Evolutionary conservation across 2,329 filamentous ascomycete species (phyloP), one percentile per base, ranked within the genome.

Genomic region (Stagonosporopsis cucurbitacearum): DNA sequence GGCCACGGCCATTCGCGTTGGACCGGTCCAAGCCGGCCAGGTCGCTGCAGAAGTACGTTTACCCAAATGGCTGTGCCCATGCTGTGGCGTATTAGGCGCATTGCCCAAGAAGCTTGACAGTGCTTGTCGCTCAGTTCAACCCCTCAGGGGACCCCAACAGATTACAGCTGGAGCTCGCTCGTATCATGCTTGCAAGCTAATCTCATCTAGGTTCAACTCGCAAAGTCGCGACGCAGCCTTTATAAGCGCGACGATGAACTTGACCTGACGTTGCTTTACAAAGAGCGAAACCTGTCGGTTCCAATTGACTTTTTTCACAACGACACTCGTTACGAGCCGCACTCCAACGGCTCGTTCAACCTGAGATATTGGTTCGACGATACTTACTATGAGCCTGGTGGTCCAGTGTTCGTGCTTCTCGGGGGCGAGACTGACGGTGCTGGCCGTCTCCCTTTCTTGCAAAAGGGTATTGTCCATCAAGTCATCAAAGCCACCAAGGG

Each of bases 301-400:
- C 84, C 84, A 0, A 80, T 96, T 30, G 91, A 96, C 73, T 90
- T 95, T 70, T 96, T 95, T 77, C 90, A 90, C 75, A 91, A 94
- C 68, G 88, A 92, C 50, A 84, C 86, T 2, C 79, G 81, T 44
- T 96, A 96, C 70, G 89, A 88, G 72, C 91, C 92, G 32, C 91
- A 96, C 73, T 85, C 83, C 8, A 79, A 88, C 63, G 87, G 74
- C 23, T 83, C 77, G 1, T 96, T 92, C 74, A 75, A 85, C 20
- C 78, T 94, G 43, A 85, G 91, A 11, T 96, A 95, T 78, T 96
- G 88, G 88, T 92, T 94, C 65, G 91, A 96, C 68, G 85, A 87
- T 1, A 83, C 83, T 40, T 83, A 90, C 77, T 96, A 96, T 77
- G 82, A 87, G 70, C 78, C 83, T 0, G 92, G 92, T 12, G 92